Evolutionary conservation across 345 rosid species (phyloP), one percentile per base, ranked within the genome.

Genomic region (Angophora floribunda): DNA sequence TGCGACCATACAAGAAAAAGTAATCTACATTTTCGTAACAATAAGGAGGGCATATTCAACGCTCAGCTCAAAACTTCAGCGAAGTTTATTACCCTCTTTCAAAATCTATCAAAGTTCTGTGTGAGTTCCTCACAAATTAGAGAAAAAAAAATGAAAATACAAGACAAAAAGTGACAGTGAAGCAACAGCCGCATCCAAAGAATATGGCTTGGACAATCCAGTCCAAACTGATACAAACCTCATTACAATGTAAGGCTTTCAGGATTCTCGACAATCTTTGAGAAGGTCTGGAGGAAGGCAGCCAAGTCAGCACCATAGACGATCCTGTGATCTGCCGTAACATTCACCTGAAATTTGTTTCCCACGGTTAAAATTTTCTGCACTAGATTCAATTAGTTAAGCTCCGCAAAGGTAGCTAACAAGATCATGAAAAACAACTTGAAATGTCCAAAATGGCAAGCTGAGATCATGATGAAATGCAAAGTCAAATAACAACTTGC

Each of bases 221-320:
- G 57, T 86, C 28, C 52, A 55, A 41, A 52, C 65, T 52, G 87
- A 52, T 32, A 57, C 6, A 52, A 65, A 87, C 70, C 50, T 52
- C 70, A 88, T 91, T 94, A 96, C 87, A 96, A 90, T 86, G 99
- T 96, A 88, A 98, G 94, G 92, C 95, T 92, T 75, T 95, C 98
- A 36, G 99, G 98, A 91, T 95, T 94, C 93, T 94, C 96, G 85
- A 98, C 85, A 70, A 98, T 96, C 96, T 95, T 96, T 86, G 99
- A 93, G 88, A 97, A 97, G n/a, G 99, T 96, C 90, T 94, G 95
- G 85, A 98, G 97, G 93, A 96, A 96, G 78, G 97, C 95, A 26
- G 99, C 99, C 93, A 96, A 94, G 93, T 98, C 97, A 87, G 99
- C 99, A 85, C 99, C 99, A 55, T 96, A 96, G 28, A 96, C 86